phyloP scores from a whole-genome alignment of 1,284 basidiomycete genomes.

The Malassezia restricta region DNA sequence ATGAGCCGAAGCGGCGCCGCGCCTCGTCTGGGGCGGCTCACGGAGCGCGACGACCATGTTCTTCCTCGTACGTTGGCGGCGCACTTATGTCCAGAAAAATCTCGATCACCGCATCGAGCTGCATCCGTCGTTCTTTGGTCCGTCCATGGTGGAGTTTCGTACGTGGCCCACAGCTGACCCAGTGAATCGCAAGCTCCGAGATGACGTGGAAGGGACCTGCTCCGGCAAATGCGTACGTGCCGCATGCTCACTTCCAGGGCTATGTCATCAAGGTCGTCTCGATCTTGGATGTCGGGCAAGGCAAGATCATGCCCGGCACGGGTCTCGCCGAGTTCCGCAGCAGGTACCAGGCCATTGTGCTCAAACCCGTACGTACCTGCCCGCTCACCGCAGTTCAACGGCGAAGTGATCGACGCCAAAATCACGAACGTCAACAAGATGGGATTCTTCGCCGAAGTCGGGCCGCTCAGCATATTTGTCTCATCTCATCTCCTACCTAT shows the following conservation, averaged over 20 bases:
- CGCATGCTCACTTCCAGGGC: constrained; percentile 15
- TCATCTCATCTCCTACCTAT: constrained; percentile 68
- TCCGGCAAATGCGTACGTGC: constrained; percentile 68
- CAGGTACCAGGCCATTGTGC: constrained; percentile 40
- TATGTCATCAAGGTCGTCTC: constrained; percentile 94
- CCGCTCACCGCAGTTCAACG: constrained; percentile 72
- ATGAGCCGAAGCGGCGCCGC: not conserved
- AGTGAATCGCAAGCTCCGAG: constrained; percentile 76
- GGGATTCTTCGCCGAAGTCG: constrained; percentile 95
- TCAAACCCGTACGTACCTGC: constrained; percentile 28
- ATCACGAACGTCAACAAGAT: constrained; percentile 96
- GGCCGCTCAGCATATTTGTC: constrained; percentile 55
- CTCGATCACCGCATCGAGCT: constrained; percentile 87
- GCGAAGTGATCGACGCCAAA: constrained; percentile 91
- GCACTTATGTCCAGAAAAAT: constrained; percentile 53
- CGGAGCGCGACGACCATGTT: constrained; percentile 20
- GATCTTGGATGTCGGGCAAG: constrained; percentile 36
- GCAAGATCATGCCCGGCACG: constrained; percentile 73
- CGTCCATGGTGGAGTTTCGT: constrained; percentile 76
- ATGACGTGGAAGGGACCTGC: constrained; percentile 94
- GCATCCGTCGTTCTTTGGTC: constrained; percentile 95
- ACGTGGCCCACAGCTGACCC: constrained; percentile 5
- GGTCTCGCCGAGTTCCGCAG: constrained; percentile 75
- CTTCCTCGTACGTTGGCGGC: constrained; percentile 19
- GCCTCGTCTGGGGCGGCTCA: not conserved